Base-by-base conservation (phyloP, 2,329 filamentous ascomycete genomes). In the Pseudocercospora musae region DNA sequence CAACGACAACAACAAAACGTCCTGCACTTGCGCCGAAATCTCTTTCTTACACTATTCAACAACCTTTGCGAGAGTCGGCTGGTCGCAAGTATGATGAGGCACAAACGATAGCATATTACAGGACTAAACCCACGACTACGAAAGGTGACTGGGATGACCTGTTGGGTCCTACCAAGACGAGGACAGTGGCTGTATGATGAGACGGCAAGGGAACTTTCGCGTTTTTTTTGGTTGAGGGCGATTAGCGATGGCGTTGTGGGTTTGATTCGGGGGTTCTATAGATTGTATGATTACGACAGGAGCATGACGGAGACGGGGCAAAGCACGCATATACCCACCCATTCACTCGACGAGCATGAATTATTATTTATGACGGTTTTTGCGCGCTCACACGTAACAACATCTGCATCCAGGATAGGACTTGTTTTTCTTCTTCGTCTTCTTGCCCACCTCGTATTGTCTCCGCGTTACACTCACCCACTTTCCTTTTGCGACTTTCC, bases 141-240 rank as follows among this genome's bases (percentile, higher is more conserved):
- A 63, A 63, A 48, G 63, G 63, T 18, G 60, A 66, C 33, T 66
- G 63, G 63, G 61, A 58, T 8, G 62, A 62, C 33, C 27, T 66
- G 29, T 29, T 66, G 10, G 63, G 63, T 31, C 50, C 61, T 33
- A 33, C 54, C 15, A 62, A 62, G 23, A 18, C 60, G 40, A 62
- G 52, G 13, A 57, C 62, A 48, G 50, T 59, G 57, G 57, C 63
- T 21, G 49, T 63, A 21, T 63, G 49, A 53, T n/a, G n/a, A n/a
- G n/a, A 21, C 20, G 31, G 23, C 50, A 18, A 50, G 48, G 37
- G 15, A 31, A 37, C 25, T 27, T 29, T 18, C 21, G 13, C 27
- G 18, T 15, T 54, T 54, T 54, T 3, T 37, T 40, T 33, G 15
- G 7, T 33, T 33, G 27, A n/a, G 52, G 52, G 46, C 23, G 25